These are phyloP conservation scores for Wickerhamomyces canadensis DNA, from an alignment of 805 yeast species.

Conservation along the genomic window DNA sequence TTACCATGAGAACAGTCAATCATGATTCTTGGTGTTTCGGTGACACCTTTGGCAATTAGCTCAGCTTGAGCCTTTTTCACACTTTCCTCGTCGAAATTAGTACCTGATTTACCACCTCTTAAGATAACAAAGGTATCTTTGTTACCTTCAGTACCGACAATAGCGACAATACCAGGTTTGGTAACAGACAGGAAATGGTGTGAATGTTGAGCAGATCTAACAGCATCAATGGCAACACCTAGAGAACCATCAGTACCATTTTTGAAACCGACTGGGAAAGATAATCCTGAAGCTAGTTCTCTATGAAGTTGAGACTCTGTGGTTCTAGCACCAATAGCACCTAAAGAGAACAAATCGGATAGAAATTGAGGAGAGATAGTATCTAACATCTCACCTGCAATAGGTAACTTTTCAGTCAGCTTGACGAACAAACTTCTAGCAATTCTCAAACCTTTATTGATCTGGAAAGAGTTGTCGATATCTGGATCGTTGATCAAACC, in stretches of 20 bases:
- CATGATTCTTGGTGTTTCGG: conserved; percentile 65
- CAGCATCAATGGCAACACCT: conserved; percentile 92
- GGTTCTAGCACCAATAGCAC: conserved; percentile 99
- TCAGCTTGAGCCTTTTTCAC: conserved; percentile 63
- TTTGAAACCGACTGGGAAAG: conserved; percentile 98
- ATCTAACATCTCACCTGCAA: conserved; percentile 97
- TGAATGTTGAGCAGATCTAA: conserved; percentile 85
- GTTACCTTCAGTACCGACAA: conserved; percentile 93
- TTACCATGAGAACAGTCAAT: conserved; percentile 97
- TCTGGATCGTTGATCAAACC: conserved; percentile 97
- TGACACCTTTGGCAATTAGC: conserved; percentile 39
- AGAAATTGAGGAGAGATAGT: conserved; percentile 96
- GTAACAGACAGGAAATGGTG: conserved; percentile 95
- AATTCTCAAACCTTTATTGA: conserved; percentile 89
- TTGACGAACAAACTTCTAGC: conserved; percentile 83
- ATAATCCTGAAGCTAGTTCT: conserved; percentile 92
- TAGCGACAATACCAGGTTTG: conserved; percentile 94
- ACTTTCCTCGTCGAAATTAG: conserved; percentile 77
- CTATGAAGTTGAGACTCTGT: conserved; percentile 97
- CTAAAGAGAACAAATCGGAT: conserved; percentile 88
- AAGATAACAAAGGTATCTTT: conserved; percentile 84
- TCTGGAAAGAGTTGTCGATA: conserved; percentile 85
- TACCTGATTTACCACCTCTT: conserved; percentile 93
- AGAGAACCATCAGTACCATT: conserved; percentile 96
- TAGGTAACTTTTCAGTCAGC: conserved; percentile 79